These are phyloP conservation scores for Huntiella omanensis DNA, from an alignment of 2,329 filamentous ascomycete genomes.

Conservation along the genomic window DNA sequence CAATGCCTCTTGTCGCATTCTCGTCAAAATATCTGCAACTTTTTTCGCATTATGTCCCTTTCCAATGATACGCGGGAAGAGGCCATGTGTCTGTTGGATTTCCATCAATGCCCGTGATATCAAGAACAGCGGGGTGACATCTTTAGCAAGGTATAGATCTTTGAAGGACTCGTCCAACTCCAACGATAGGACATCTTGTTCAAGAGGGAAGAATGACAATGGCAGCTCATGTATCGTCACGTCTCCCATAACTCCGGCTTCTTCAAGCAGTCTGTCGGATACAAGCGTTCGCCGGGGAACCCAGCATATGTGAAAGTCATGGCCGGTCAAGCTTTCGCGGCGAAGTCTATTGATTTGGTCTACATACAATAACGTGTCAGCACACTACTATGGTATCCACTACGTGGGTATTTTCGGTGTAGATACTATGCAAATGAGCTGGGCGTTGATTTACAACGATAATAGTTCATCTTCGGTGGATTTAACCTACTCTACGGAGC, in stretches of 20 bases:
- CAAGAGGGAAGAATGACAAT: slow-evolving; percentile 76
- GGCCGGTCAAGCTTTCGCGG: slow-evolving; percentile 69
- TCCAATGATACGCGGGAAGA: slow-evolving; percentile 86
- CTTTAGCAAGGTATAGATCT: slow-evolving; percentile 77
- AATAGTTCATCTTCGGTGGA: not conserved
- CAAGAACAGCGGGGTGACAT: slow-evolving; percentile 77
- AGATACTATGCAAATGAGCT: slow-evolving; percentile 3
- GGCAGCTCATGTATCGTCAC: slow-evolving; percentile 76
- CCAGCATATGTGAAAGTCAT: slow-evolving; percentile 96
- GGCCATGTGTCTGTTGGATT: slow-evolving; percentile 74
- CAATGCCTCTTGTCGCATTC: slow-evolving; percentile 77
- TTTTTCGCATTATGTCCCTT: slow-evolving; percentile 90
- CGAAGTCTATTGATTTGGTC: slow-evolving; percentile 84
- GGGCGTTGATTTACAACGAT: not conserved
- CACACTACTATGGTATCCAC: slow-evolving; percentile 5
- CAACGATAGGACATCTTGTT: slow-evolving; percentile 76
- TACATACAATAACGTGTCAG: slow-evolving; percentile 20
- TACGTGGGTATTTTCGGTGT: not conserved
- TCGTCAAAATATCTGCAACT: slow-evolving; percentile 67
- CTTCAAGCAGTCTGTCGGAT: slow-evolving; percentile 79
- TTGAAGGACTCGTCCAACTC: slow-evolving; percentile 75
- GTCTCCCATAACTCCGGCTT: slow-evolving; percentile 82
- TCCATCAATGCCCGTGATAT: slow-evolving; percentile 86
- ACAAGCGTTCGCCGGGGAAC: slow-evolving; percentile 81
- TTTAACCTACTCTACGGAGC: not conserved